These are phyloP conservation scores for Alternaria ethzedia DNA, from an alignment of 2,329 filamentous ascomycete genomes.

Conservation along the genomic window DNA sequence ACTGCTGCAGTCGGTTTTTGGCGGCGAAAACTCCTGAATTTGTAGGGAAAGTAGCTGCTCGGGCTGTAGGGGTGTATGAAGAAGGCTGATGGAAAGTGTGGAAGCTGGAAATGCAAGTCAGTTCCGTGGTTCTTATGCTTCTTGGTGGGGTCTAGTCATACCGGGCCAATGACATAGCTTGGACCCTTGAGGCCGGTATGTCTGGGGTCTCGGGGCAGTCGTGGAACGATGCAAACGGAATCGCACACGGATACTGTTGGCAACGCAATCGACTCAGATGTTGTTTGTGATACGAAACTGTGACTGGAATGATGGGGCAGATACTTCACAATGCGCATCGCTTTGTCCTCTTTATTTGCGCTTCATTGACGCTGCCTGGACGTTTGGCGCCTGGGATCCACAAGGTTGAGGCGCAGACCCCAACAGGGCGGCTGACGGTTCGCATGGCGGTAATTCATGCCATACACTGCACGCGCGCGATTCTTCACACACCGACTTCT, in stretches of 20 bases:
- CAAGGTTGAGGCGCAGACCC: background rate
- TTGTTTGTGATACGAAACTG: background rate
- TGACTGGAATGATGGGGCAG: background rate
- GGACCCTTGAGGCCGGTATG: background rate
- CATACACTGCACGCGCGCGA: background rate
- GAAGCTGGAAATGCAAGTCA: slow-evolving; percentile 15
- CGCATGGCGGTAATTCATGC: background rate
- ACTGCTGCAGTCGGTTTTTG: slow-evolving; percentile 5
- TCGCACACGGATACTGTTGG: background rate
- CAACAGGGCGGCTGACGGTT: background rate
- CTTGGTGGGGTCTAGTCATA: slow-evolving; percentile 14
- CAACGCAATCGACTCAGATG: background rate
- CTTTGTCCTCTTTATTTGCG: slow-evolving; percentile 4
- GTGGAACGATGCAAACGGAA: slow-evolving; percentile 10
- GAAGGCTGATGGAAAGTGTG: slow-evolving; percentile 8
- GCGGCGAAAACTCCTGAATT: background rate
- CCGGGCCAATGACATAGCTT: slow-evolving; percentile 14
- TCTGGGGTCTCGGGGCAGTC: background rate
- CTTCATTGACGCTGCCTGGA: background rate
- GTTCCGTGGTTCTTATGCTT: slow-evolving; percentile 4
- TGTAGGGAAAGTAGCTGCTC: slow-evolving; percentile 17
- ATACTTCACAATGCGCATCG: slow-evolving; percentile 2
- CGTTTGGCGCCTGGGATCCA: background rate
- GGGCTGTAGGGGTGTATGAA: slow-evolving; percentile 10
- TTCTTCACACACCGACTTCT: background rate